These are phyloP conservation scores for Apiospora kogelbergensis DNA, from an alignment of 2,329 filamentous ascomycete species.

Conservation along the genomic window DNA sequence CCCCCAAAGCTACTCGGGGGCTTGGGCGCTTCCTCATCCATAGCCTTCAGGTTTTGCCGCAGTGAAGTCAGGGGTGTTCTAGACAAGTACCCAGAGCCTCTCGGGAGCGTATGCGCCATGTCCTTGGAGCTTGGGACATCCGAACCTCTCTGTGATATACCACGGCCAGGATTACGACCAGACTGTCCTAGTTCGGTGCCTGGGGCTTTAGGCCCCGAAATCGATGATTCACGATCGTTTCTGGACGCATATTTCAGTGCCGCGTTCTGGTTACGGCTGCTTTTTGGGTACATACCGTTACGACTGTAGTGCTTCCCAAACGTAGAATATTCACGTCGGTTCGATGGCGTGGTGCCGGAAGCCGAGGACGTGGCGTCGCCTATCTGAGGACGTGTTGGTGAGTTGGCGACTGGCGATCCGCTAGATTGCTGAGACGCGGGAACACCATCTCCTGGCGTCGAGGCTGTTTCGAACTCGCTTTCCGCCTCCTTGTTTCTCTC, in stretches of 20 bases:
- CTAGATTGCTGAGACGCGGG: background rate
- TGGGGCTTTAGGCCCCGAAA: background rate
- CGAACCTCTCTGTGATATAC: background rate
- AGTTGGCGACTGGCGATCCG: background rate
- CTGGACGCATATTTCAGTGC: conserved; percentile 1
- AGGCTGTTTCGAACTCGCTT: background rate
- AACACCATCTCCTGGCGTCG: background rate
- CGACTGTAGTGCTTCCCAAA: background rate
- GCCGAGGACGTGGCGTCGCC: background rate
- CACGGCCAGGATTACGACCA: background rate
- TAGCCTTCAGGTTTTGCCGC: background rate
- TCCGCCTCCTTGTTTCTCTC: background rate
- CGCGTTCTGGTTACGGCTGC: background rate
- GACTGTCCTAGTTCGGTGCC: background rate
- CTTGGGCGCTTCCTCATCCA: background rate
- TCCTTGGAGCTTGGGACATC: background rate
- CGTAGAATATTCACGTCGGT: conserved; percentile 23
- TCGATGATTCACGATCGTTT: background rate
- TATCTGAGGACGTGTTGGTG: conserved; percentile 3
- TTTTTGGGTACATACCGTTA: background rate
- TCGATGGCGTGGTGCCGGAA: conserved; percentile 21
- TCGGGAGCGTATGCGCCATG: background rate
- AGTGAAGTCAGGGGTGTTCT: background rate
- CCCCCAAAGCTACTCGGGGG: too few relatives aligned
- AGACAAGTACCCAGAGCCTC: background rate